Conservation (phyloP, 2,329 filamentous ascomycete genomes). For the Scleromitrula shiraiana region DNA sequence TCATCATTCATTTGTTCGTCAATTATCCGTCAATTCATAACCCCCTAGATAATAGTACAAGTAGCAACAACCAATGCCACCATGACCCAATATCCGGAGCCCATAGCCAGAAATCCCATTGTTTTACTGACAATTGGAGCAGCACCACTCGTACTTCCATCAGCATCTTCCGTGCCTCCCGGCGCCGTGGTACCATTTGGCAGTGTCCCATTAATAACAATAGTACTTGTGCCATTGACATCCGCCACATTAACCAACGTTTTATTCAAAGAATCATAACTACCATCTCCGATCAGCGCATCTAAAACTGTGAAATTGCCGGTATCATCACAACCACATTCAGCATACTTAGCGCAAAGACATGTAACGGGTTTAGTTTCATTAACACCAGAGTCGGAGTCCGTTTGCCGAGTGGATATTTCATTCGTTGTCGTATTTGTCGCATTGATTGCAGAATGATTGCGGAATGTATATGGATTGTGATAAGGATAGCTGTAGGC, state of each 20-base stretch:
- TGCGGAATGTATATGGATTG: constrained; percentile 48
- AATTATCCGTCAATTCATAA: no score
- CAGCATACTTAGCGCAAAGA: constrained; percentile 45
- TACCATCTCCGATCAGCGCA: constrained; percentile 58
- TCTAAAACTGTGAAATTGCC: constrained; percentile 50
- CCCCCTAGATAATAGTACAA: constrained; percentile 2
- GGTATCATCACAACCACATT: constrained; percentile 65
- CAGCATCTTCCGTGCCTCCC: constrained; percentile 37
- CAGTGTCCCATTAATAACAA: constrained; percentile 70
- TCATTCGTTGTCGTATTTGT: constrained; percentile 30
- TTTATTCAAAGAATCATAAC: constrained; percentile 50
- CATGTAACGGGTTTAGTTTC: constrained; percentile 55
- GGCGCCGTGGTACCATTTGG: constrained; percentile 55
- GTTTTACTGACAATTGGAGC: no score
- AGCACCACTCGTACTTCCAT: no score
- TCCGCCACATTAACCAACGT: constrained; percentile 52
- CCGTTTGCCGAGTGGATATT: constrained; percentile 22
- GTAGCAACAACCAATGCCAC: constrained; percentile 20
- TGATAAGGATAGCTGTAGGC: constrained; percentile 53
- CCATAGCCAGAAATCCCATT: constrained; percentile 9
- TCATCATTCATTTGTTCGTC: no score
- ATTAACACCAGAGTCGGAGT: constrained; percentile 35
- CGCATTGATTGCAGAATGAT: constrained; percentile 30
- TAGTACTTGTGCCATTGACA: constrained; percentile 54
- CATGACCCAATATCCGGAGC: constrained; percentile 25